A percentile compares a stretch with the other conserved stretches of the same genome.
Evolutionary conservation across 2,329 filamentous ascomycete genomes (phyloP).

Genomic region (Sporothrix protearum): DNA sequence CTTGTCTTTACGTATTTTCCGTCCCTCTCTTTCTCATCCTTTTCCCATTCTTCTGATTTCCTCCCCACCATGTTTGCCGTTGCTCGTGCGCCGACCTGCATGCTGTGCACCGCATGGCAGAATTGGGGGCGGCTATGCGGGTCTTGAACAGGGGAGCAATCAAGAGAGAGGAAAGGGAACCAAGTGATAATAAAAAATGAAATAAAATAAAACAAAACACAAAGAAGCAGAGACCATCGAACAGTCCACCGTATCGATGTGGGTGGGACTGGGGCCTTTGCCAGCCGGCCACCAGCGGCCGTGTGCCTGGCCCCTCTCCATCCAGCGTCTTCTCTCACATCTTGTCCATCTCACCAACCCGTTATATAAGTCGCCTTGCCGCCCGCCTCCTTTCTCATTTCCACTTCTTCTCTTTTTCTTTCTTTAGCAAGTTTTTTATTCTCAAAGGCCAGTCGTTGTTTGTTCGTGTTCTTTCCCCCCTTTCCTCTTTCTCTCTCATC

Average conservation of each 20-base stretch:
- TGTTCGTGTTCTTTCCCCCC: constrained; percentile 53
- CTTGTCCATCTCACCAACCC: constrained; percentile 37
- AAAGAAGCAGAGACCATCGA: neutral
- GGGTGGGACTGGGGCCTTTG: constrained; percentile 2
- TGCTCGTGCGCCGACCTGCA: constrained; percentile 7
- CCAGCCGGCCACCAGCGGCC: constrained; percentile 2
- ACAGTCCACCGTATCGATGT: neutral
- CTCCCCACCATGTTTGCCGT: constrained; percentile 7
- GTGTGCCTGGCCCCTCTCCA: neutral
- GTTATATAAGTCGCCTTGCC: constrained; percentile 42
- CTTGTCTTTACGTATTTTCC: neutral
- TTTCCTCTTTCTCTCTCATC: constrained; percentile 47
- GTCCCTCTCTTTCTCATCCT: neutral
- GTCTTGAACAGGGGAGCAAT: neutral
- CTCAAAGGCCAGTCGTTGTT: constrained; percentile 53
- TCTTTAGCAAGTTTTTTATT: constrained; percentile 65
- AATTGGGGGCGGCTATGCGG: constrained; percentile 18
- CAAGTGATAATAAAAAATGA: neutral
- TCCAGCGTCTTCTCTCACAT: constrained; percentile 31
- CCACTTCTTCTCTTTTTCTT: constrained; percentile 42
- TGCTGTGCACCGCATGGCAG: constrained; percentile 1
- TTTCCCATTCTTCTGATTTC: neutral
- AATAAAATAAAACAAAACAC: neutral
- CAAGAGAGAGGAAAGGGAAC: neutral
- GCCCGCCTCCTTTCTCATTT: constrained; percentile 39